These are phyloP conservation scores for Epichloe bromicola DNA, from an alignment of 2,329 filamentous ascomycete species.

Conservation along the genomic window DNA sequence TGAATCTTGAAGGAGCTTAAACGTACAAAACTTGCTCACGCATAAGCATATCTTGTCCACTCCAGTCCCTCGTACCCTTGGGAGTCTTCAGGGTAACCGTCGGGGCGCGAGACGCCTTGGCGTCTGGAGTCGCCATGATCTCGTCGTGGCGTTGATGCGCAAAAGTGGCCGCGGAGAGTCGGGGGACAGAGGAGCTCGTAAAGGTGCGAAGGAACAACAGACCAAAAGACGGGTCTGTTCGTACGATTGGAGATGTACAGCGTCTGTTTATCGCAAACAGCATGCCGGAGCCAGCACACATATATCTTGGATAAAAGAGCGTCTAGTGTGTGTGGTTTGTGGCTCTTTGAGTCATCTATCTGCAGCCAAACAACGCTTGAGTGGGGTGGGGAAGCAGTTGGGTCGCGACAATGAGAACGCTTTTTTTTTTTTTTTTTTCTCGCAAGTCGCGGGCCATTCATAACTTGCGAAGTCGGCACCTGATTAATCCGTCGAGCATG, in stretches of 20 bases:
- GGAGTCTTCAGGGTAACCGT: slow-evolving; percentile 56
- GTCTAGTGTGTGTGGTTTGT: slow-evolving; percentile 6
- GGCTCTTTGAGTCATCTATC: slow-evolving; percentile 7
- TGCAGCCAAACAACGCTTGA: slow-evolving; percentile 5
- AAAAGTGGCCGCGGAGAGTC: background rate
- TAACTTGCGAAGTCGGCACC: background rate
- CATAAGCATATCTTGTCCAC: slow-evolving; percentile 65
- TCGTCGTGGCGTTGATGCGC: slow-evolving; percentile 1
- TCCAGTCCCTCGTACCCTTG: slow-evolving; percentile 85
- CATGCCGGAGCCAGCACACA: slow-evolving; percentile 8
- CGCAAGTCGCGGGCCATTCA: too few species aligned
- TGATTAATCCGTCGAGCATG: background rate
- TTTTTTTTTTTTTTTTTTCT: background rate
- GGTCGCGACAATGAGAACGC: slow-evolving; percentile 2
- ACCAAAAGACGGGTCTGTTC: background rate
- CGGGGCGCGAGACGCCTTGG: slow-evolving; percentile 33
- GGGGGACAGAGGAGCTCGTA: background rate
- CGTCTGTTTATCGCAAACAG: slow-evolving; percentile 8
- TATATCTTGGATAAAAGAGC: slow-evolving; percentile 2
- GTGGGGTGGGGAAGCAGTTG: slow-evolving; percentile 4
- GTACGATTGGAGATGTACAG: slow-evolving; percentile 1
- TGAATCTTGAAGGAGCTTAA: background rate
- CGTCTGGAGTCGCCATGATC: slow-evolving; percentile 20
- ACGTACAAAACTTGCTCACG: slow-evolving; percentile 59
- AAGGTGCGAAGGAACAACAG: slow-evolving; percentile 3